Evolutionary conservation across 495 filamentous ascomycete species (phyloP).

Genomic region (Aspergillus sparsus): DNA sequence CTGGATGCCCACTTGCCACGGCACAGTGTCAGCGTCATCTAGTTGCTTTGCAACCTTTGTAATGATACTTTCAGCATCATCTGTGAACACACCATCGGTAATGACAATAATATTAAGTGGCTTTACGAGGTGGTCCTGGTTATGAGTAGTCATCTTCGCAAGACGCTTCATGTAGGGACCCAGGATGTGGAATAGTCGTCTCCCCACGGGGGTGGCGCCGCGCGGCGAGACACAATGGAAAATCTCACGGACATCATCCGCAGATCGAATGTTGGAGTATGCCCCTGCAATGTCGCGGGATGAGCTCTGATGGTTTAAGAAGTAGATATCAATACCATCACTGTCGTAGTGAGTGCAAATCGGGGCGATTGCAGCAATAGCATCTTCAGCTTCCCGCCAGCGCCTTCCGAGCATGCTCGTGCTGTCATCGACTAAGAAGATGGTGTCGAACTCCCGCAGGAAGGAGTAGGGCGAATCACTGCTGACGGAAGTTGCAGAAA

Average conservation of each 20-base stretch:
- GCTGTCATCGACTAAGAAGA: conserved; percentile 93
- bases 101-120: conserved; percentile 93
- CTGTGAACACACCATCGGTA: conserved; percentile 84
- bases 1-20: conserved; percentile 91
- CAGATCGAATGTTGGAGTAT: conserved; percentile 59
- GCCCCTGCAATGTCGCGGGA: conserved; percentile 32
- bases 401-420: conserved; percentile 76
- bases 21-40: conserved; percentile 68
- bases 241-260: conserved; percentile 58
- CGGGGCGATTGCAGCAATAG: conserved; percentile 75
- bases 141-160: conserved; percentile 41
- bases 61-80: conserved; percentile 77
- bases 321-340: conserved; percentile 94
- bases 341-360: conserved; percentile 81
- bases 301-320: conserved; percentile 67
- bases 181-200: conserved; percentile 71
- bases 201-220: conserved; percentile 75
- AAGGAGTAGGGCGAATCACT: conserved; percentile 66
- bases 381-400: conserved; percentile 75
- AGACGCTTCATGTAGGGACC: conserved; percentile 62
- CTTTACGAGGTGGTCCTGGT: conserved; percentile 53
- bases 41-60: conserved; percentile 66
- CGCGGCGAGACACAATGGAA: conserved; percentile 65
- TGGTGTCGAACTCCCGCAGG: conserved; percentile 82
- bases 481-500: conserved; percentile 4